Evolutionary conservation across 108 stramenopile genomes (phyloP).

Genomic region (Nannochloropsis gaditana): DNA sequence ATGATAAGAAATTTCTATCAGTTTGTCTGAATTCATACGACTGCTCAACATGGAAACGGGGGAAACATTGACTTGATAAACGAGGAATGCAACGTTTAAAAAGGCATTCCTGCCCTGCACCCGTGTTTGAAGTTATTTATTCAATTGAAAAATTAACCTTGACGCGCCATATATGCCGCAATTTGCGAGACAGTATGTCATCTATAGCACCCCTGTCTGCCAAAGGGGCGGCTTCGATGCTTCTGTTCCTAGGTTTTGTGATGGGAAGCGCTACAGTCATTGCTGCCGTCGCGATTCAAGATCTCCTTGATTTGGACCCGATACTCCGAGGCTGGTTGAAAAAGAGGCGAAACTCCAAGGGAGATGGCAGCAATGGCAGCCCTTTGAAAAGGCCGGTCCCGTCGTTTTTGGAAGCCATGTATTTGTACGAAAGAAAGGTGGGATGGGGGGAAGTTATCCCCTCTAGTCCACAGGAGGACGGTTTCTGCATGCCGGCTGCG

Average conservation of each 20-base stretch:
- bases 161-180: no score
- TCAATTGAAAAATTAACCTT: no score
- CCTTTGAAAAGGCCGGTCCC: not conserved
- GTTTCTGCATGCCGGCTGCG: constrained; percentile 32
- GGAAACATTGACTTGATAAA: no score
- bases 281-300: not conserved
- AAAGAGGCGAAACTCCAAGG: not conserved
- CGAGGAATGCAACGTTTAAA: no score
- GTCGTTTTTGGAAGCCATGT: not conserved
- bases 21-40: no score
- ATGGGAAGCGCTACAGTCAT: not conserved
- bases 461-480: constrained; percentile 23
- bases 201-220: not conserved
- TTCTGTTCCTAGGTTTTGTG: not conserved
- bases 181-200: no score
- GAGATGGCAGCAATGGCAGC: not conserved
- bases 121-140: no score
- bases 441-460: not conserved
- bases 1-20: no score
- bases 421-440: constrained; percentile 17
- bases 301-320: not conserved
- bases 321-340: not conserved
- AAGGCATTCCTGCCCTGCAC: no score
- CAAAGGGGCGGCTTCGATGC: not conserved
- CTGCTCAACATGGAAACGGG: no score